Evolutionary conservation across 208 protist genomes (phyloP).

Genomic region (Zelonia costaricensis): DNA sequence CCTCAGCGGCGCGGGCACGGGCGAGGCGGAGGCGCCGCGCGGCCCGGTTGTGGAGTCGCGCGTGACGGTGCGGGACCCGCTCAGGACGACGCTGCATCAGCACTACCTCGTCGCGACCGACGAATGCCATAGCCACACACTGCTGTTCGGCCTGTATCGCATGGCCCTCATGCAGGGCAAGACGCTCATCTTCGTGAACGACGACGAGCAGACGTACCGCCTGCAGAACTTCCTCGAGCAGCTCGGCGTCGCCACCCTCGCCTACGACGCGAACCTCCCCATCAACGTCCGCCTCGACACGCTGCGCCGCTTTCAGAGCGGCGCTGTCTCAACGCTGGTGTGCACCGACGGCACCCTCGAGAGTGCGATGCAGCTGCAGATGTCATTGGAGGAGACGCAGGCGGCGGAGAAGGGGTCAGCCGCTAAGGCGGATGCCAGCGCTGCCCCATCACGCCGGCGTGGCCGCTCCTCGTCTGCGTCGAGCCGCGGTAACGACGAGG

Average conservation of each 20-base stretch:
- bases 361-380: conserved; percentile 70
- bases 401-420: conserved; percentile 4
- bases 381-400: conserved; percentile 27
- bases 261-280: conserved; percentile 96
- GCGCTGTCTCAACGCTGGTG: conserved; percentile 95
- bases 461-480: not conserved
- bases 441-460: conserved; percentile 12
- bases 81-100: conserved; percentile 70
- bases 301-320: conserved; percentile 94
- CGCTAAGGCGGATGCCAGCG: not conserved
- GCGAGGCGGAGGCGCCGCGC: conserved; percentile 32
- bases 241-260: conserved; percentile 91
- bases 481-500: conserved; percentile 16
- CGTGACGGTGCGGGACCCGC: conserved; percentile 46
- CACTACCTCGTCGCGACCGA: conserved; percentile 90
- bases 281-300: conserved; percentile 95
- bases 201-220: conserved; percentile 93
- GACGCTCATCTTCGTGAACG: conserved; percentile 97
- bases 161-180: conserved; percentile 94
- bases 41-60: conserved; percentile 76
- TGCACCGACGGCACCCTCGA: conserved; percentile 95
- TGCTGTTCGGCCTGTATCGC: conserved; percentile 95
- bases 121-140: conserved; percentile 92
- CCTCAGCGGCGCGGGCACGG: conserved; percentile 39
- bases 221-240: conserved; percentile 97